Evolutionary conservation across 345 rosid species (phyloP).

Genomic region (Lenwebbia sp.): DNA sequence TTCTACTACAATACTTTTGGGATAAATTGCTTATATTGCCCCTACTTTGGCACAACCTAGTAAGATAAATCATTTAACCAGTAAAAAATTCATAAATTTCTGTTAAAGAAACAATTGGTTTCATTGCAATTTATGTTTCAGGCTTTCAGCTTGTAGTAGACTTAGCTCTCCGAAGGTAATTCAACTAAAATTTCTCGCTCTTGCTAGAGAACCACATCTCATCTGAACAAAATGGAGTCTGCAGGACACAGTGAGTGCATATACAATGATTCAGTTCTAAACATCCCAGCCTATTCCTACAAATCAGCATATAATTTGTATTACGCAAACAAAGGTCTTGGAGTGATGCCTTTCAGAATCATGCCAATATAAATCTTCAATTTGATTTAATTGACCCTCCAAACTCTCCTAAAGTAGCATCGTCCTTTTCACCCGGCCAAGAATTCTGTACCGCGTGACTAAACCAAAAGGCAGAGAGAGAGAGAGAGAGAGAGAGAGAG

Average conservation of each 20-base stretch:
- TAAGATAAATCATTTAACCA: neutral
- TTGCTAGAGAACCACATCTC: neutral
- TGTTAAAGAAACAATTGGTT: neutral
- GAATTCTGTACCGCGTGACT: neutral
- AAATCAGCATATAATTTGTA: neutral
- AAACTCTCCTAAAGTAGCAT: neutral
- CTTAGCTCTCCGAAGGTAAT: neutral
- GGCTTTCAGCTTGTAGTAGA: neutral
- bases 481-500: neutral
- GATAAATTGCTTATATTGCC: neutral
- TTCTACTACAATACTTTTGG: neutral
- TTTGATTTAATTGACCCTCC: neutral
- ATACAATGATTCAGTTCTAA: neutral
- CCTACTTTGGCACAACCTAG: neutral
- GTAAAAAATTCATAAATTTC: neutral
- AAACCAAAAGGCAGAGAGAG: neutral
- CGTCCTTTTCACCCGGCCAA: neutral
- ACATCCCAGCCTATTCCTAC: neutral
- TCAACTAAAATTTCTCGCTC: neutral
- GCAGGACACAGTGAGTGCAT: neutral
- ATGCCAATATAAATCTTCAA: neutral
- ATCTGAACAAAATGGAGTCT: neutral
- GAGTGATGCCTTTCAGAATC: neutral
- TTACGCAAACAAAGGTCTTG: neutral
- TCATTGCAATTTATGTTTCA: neutral